phyloP scores from a whole-genome alignment of 2,329 filamentous ascomycete species.

The Magnaporthiopsis poae region DNA sequence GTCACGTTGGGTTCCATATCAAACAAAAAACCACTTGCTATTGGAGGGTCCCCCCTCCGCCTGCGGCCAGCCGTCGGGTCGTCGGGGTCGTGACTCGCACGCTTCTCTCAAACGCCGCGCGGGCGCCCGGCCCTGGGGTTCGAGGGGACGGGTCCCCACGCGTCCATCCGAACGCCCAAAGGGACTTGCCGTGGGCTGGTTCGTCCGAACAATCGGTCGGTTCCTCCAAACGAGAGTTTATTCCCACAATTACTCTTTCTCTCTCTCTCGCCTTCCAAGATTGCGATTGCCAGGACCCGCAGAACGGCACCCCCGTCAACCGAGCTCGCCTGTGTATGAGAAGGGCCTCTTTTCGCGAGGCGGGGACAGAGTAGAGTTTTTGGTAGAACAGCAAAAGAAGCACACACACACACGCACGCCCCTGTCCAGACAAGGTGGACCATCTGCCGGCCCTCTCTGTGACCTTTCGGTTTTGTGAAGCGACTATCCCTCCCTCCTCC shows the following conservation, averaged over 20 bases:
- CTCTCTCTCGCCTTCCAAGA: background rate
- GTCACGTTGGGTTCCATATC: background rate
- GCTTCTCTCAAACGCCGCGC: background rate
- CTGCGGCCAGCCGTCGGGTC: background rate
- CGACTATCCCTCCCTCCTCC: too few relatives aligned
- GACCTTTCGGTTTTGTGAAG: background rate
- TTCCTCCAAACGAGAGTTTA: background rate
- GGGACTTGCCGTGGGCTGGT: background rate
- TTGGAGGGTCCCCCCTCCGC: background rate
- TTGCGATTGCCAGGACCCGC: conserved; percentile 3
- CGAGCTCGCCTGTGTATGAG: background rate
- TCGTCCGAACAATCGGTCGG: background rate
- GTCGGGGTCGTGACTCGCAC: background rate
- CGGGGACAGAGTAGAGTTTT: background rate
- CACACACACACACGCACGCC: background rate
- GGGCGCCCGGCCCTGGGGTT: background rate
- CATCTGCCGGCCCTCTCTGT: background rate
- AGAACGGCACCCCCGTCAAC: background rate
- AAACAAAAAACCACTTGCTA: background rate
- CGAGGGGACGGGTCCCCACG: background rate
- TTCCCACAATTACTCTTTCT: background rate
- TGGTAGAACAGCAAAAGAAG: background rate
- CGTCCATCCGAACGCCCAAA: background rate
- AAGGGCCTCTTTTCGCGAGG: background rate
- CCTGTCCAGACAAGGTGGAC: background rate